Conservation (phyloP, 2,329 filamentous ascomycete genomes). For the Colletotrichum limetticola region DNA sequence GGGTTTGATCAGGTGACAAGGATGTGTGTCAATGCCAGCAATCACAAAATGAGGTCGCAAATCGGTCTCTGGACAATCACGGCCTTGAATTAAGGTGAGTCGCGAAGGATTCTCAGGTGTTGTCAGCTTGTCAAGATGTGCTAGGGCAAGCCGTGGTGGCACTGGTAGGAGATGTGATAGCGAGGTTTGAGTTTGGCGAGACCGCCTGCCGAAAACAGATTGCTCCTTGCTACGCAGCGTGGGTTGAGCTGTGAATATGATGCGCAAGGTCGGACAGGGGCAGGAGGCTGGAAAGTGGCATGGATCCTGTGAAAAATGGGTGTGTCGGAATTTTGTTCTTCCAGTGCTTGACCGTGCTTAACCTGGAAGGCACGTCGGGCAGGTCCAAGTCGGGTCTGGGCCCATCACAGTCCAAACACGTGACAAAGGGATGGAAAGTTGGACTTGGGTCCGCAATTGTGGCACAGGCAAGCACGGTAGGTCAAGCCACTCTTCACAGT, state of each 20-base stretch:
- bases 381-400: no score
- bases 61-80: neutral
- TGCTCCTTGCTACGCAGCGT: constrained; percentile 4
- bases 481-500: neutral
- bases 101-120: neutral
- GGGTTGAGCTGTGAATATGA: constrained; percentile 13
- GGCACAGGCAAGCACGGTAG: neutral
- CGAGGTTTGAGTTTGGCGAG: constrained; percentile 28
- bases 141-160: constrained; percentile 13
- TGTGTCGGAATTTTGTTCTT: neutral
- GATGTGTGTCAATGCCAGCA: constrained; percentile 5
- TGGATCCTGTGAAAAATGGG: neutral
- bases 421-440: neutral
- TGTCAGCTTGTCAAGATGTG: constrained; percentile 13
- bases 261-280: neutral
- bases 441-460: neutral
- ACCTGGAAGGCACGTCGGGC: neutral
- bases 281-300: neutral
- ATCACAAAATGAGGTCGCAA: neutral
- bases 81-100: neutral
- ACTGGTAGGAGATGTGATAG: neutral
- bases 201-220: constrained; percentile 34
- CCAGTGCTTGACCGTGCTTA: neutral
- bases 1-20: constrained; percentile 29
- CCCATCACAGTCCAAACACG: neutral